Evolutionary conservation across 176 grass and related monocot species (phyloP).

Genomic region (Triticum timopheevii): DNA sequence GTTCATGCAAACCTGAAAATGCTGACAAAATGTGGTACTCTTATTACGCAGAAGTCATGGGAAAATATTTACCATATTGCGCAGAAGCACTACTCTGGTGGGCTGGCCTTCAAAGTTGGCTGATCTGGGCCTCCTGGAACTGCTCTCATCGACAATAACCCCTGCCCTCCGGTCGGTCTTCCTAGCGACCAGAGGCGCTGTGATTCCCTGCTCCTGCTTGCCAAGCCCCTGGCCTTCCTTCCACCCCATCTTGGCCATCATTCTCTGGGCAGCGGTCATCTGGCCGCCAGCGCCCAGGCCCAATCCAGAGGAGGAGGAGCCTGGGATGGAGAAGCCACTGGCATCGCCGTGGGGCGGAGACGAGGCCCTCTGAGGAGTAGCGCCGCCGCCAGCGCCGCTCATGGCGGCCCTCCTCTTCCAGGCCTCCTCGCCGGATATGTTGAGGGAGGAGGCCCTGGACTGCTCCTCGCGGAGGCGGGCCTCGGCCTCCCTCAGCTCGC

Average conservation of each 20-base stretch:
- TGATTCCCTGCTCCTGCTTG: conserved; percentile 93
- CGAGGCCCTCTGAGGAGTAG: conserved; percentile 13
- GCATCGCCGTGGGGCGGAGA: conserved; percentile 34
- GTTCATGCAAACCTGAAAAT: neutral
- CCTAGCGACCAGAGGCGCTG: conserved; percentile 70
- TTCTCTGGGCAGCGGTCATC: conserved; percentile 93
- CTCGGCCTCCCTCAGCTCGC: conserved; percentile 64
- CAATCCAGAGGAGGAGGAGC: conserved; percentile 54
- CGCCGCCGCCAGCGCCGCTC: conserved; percentile 48
- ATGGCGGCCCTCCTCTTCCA: conserved; percentile 86
- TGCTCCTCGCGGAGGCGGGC: conserved; percentile 51
- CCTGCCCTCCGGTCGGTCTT: conserved; percentile 86
- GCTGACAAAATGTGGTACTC: neutral
- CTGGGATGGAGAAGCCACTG: conserved; percentile 56
- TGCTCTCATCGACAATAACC: conserved; percentile 83
- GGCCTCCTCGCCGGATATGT: conserved; percentile 91
- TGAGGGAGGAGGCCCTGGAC: conserved; percentile 51
- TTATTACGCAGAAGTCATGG: neutral
- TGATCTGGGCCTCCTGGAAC: conserved; percentile 71
- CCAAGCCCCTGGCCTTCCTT: conserved; percentile 97
- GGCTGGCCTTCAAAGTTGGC: conserved; percentile 60
- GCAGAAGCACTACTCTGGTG: conserved; percentile 78
- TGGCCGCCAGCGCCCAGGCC: conserved; percentile 62
- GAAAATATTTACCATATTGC: conserved; percentile 69
- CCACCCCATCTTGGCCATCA: conserved; percentile 99